A percentile compares a stretch with the other conserved stretches of the same genome.
Evolutionary conservation across 1,284 basidiomycete genomes (phyloP).

Genomic region (Boletellus deceptivus): DNA sequence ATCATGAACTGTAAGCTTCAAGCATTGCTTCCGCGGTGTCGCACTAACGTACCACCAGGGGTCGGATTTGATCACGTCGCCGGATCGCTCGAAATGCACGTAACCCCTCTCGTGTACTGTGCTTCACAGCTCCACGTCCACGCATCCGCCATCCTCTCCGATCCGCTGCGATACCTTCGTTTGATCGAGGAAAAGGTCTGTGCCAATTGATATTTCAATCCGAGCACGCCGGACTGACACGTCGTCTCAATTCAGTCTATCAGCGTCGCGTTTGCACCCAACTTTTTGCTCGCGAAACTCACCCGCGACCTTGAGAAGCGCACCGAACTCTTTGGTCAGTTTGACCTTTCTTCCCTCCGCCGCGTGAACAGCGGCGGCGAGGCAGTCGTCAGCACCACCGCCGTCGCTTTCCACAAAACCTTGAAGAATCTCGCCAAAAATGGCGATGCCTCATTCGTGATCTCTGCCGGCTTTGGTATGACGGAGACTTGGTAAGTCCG

Average conservation of each 20-base stretch:
- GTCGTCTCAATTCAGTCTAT: slow-evolving; percentile 19
- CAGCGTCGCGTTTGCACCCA: slow-evolving; percentile 40
- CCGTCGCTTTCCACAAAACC: slow-evolving; percentile 35
- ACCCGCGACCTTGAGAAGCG: slow-evolving; percentile 32
- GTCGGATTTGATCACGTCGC: slow-evolving; percentile 41
- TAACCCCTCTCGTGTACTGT: slow-evolving; percentile 28
- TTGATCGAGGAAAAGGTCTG: slow-evolving; percentile 31
- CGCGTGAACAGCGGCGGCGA: slow-evolving; percentile 40
- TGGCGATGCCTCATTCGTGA: slow-evolving; percentile 30
- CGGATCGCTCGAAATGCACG: slow-evolving; percentile 34
- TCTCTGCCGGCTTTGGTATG: slow-evolving; percentile 46
- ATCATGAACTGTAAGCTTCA: slow-evolving; percentile 31
- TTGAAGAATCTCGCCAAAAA: slow-evolving; percentile 32
- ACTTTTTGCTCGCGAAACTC: slow-evolving; percentile 43
- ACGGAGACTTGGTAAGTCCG: slow-evolving; percentile 39
- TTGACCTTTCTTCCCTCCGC: slow-evolving; percentile 23
- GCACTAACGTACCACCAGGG: slow-evolving; percentile 24
- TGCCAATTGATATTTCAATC: not conserved
- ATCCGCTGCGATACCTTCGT: slow-evolving; percentile 25
- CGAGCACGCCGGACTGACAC: not conserved
- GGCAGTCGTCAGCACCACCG: slow-evolving; percentile 37
- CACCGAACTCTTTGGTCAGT: slow-evolving; percentile 22
- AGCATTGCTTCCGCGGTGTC: accelerated
- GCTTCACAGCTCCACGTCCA: slow-evolving; percentile 34
- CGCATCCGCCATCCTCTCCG: slow-evolving; percentile 32